These are phyloP conservation scores for Brassica incana DNA, from an alignment of 345 rosid genomes.

Conservation along the genomic window DNA sequence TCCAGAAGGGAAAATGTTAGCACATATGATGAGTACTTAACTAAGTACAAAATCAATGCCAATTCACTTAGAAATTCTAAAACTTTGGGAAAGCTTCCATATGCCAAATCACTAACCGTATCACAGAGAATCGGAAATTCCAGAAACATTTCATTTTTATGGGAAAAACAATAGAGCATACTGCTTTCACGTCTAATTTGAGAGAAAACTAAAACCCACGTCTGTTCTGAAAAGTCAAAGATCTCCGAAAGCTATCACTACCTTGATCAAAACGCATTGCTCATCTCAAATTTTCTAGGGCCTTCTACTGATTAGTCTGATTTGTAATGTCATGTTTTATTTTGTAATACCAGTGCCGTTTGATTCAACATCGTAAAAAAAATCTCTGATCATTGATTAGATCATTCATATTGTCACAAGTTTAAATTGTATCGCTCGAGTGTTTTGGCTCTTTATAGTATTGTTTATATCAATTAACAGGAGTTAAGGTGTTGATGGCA, in stretches of 20 bases:
- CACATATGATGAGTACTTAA: too few species aligned
- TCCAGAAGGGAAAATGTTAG: too few species aligned
- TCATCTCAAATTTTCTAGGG: background rate
- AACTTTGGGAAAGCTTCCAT: background rate
- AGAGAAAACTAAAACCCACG: conserved; percentile 7
- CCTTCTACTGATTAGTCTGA: conserved; percentile 14
- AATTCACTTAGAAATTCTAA: background rate
- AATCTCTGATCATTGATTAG: conserved; percentile 15
- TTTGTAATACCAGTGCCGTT: background rate
- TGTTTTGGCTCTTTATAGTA: background rate
- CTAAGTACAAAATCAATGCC: conserved; percentile 2
- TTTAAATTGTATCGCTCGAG: background rate
- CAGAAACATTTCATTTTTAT: background rate
- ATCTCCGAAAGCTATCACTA: conserved; percentile 10
- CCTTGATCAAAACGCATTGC: conserved; percentile 1
- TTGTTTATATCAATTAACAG: background rate
- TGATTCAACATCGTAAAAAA: background rate
- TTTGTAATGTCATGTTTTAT: conserved; percentile 19
- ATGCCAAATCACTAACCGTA: conserved; percentile 11
- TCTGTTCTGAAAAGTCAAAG: background rate
- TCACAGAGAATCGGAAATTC: background rate
- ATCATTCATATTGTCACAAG: conserved; percentile 4
- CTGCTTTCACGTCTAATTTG: conserved; percentile 4
- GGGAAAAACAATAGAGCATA: background rate
- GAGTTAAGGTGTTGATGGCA: conserved; percentile 16